Evolutionary conservation across 345 rosid species (phyloP).

Genomic region (Citrus cavaleriei): DNA sequence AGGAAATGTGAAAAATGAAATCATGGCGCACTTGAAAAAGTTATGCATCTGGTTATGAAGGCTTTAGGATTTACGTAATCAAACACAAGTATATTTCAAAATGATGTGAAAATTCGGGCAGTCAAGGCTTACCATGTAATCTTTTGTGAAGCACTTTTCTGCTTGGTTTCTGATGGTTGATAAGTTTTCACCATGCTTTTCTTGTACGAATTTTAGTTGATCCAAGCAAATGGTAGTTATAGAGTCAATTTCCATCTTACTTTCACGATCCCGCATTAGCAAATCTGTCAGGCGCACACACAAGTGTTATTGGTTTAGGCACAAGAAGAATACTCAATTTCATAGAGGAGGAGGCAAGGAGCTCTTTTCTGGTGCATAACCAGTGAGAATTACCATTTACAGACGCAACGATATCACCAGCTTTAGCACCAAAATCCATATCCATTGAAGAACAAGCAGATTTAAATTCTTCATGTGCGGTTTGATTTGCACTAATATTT

Average conservation of each 20-base stretch:
- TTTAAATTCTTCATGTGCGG: slow-evolving; percentile 37
- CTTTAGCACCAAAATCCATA: slow-evolving; percentile 39
- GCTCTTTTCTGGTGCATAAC: not conserved
- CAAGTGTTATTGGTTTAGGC: not conserved
- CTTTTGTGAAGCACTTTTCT: slow-evolving; percentile 63
- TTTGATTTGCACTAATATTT: slow-evolving; percentile 30
- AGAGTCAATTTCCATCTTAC: slow-evolving; percentile 54
- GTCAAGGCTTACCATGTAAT: slow-evolving; percentile 57
- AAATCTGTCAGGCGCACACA: slow-evolving; percentile 41
- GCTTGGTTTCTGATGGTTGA: slow-evolving; percentile 56
- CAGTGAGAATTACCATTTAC: slow-evolving; percentile 47
- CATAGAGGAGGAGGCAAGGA: not conserved
- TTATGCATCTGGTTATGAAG: not conserved
- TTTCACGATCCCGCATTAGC: slow-evolving; percentile 45
- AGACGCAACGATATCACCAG: slow-evolving; percentile 35
- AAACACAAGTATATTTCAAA: no score
- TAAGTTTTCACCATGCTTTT: slow-evolving; percentile 54
- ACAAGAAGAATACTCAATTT: not conserved
- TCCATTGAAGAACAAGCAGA: slow-evolving; percentile 43
- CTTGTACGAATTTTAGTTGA: slow-evolving; percentile 49
- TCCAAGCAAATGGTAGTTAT: slow-evolving; percentile 44
- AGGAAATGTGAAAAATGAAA: not conserved
- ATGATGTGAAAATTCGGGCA: no score
- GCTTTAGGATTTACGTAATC: no score
- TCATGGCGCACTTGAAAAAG: not conserved